Conservation (phyloP, 2,329 filamentous ascomycete species). For the Juglanconis oblonga region DNA sequence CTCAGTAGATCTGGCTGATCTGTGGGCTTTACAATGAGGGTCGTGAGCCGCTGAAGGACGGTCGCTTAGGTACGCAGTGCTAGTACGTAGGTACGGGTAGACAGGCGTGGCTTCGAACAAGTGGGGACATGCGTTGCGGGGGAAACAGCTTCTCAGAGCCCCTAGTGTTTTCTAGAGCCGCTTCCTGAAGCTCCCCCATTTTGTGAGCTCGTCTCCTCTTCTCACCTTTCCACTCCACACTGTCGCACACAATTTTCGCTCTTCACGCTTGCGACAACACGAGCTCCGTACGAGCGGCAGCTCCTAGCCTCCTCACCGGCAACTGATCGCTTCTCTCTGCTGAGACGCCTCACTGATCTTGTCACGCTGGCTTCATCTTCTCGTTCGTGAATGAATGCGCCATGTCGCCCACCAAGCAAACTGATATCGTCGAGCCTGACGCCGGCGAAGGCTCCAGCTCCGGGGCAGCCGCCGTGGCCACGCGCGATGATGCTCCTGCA, state of each 20-base stretch:
- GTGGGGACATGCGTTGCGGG: slow-evolving; percentile 7
- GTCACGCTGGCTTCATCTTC: neutral
- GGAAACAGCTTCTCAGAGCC: slow-evolving; percentile 9
- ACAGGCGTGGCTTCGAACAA: neutral
- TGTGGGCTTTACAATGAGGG: too few species aligned
- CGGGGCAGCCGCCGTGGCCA: neutral
- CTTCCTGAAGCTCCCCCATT: slow-evolving; percentile 2
- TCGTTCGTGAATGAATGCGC: slow-evolving; percentile 1
- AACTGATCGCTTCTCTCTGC: neutral
- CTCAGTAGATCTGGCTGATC: too few species aligned
- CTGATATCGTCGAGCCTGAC: slow-evolving; percentile 3
- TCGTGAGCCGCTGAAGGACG: too few species aligned
- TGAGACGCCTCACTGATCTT: neutral
- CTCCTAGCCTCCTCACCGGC: neutral
- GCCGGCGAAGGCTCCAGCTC: slow-evolving; percentile 10
- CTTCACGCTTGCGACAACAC: neutral
- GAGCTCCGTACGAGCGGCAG: neutral
- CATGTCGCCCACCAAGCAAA: slow-evolving; percentile 11
- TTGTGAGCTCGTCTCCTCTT: neutral
- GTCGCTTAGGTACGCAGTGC: too few species aligned
- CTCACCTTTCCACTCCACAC: neutral
- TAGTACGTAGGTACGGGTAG: too few species aligned
- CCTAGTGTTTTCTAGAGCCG: slow-evolving; percentile 6
- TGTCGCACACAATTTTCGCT: slow-evolving; percentile 1
- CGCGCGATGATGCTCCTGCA: neutral